Base-by-base conservation (phyloP, 371 early-diverging fungal genomes). In the Thermomucor indicae-seudaticae region DNA sequence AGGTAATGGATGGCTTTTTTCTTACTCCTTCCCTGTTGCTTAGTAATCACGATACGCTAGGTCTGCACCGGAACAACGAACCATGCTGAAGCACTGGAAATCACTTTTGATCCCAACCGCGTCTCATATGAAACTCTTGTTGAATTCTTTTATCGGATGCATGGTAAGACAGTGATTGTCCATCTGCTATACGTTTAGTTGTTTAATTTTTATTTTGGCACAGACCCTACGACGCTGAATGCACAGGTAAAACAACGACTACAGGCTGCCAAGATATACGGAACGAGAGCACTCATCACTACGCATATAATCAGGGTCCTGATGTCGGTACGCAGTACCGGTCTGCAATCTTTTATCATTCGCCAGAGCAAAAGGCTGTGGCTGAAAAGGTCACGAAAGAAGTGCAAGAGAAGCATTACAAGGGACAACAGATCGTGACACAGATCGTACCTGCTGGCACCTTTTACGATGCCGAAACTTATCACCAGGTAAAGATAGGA, bases 391-490 rank as follows among this genome's bases (percentile, higher is more conserved):
- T 83, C 37, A 87, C 81, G 41, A 58, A 55, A 0, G 67, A 78
- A 38, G 65, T 79, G 19, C 83, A 89, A 57, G 79, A 83, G 43
- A 63, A 64, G 31, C 69, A 67, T 45, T 81, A 75, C 44, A 63
- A 72, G 38, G 83, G 68, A 2, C 58, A 70, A 28, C 64, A 70
- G 8, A 87, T 93, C 35, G 85, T 81, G 3, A 93, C 93, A 0
- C 72, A 89, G 51, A 86, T 93, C 47, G 79, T 76, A 16, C 81
- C 85, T 1, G 84, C 88, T 0, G 68, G 65, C 8, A 63, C 55
- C n/a, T 96, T 90, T 67, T 93, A 78, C 57, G 80, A 86, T 47
- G 98, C 93, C 14, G 97, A 97, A 63, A 83, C 74, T 0, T 92
- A 93, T 64, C 98, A 96, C 57, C 91, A 91, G 65, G 68, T 65